Base-by-base conservation (phyloP, 129 eudicot species). In the Centella asiatica region DNA sequence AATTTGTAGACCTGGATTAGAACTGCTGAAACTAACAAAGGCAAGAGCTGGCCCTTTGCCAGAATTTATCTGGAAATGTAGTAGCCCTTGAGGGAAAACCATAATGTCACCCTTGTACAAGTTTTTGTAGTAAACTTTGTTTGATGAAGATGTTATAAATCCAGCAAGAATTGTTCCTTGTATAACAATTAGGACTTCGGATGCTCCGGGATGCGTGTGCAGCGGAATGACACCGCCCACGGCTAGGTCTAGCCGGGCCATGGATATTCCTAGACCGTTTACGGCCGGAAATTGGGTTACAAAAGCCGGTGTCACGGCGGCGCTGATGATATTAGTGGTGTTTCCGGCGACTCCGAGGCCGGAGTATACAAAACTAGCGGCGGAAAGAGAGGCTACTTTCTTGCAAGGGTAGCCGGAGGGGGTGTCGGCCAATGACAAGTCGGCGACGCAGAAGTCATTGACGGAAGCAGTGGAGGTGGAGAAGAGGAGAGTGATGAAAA, bases 201-300 rank as follows among this genome's bases (percentile, higher is more conserved):
- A 86, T 31, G 72, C 95, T 0, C 85, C 95, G 1, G 97, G 95
- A 72, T 90, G 97, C 1, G 95, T 90, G 87, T 90, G 97, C 74
- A 90, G 67, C 18, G 97, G 97, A 51, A 90, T 66, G 9, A 90
- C 97, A n/a, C 97, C 97, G 0, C 81, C 94, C 28, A 20, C 32
- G 10, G 89, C 95, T 2, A 90, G 67, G 78, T 90, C 97, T 27
- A 86, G 49, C 50, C 97, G 68, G 24, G 80, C 95, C 6, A 73
- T 19, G 44, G 95, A 90, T 4, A 86, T 19, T 1, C 95, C 95
- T 0, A 86, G 93, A 42, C 97, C 97, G 32, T 90, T 90, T 23
- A 86, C 73, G 0, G 83, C 97, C 0, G 94, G 87, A 47, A 83
- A 83, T 66, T 84, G 93, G 50, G 85, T 78, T 3, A 76, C 83